Base-by-base conservation (phyloP, 345 rosid species). In the Eucalyptus microcorys region DNA sequence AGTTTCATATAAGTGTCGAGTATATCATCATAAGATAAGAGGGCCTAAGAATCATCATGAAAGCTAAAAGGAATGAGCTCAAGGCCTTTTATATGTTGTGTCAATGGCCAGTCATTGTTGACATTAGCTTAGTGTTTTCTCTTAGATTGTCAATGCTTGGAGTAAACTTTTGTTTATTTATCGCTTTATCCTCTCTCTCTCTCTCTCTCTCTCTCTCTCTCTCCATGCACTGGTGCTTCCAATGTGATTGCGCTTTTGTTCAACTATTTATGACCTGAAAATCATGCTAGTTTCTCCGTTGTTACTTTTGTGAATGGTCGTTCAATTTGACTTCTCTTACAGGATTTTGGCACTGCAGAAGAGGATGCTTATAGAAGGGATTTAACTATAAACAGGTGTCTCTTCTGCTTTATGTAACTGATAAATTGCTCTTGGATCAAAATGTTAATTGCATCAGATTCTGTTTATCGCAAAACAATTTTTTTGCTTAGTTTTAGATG, bases 321-420 rank as follows among this genome's bases (percentile, higher is more conserved):
- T 17, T 52, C 15, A 40, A 81, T 79, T 86, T 43, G 22, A 45
- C 86, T 71, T 57, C 19, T 42, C 86, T 71, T n/a, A 85, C 92
- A 97, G 99, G 94, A 91, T 93, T 97, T 97, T 93, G 99, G 99
- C 87, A 95, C 99, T n/a, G 95, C 99, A n/a, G 89, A 96, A 94
- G 95, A 96, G 92, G 99, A 97, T 93, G 99, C 99, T 27, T 95
- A 90, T 90, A 91, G 99, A 94, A 95, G 99, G 91, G 99, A 97
- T 90, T 92, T 97, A 88, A 97, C 99, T 43, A 52, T 52, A 52
- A 52, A 52, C 57, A 52, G 57, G 57, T 52, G 57, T 52, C 57
- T 52, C 57, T 52, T 52, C 57, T 52, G 57, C 57, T 52, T 52
- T 52, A 52, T 7, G 26, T 52, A 52, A 52, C 57, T 52, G 57